Evolutionary conservation across 371 early-diverging fungal species (phyloP).

Genomic region (Mortierella sp.): DNA sequence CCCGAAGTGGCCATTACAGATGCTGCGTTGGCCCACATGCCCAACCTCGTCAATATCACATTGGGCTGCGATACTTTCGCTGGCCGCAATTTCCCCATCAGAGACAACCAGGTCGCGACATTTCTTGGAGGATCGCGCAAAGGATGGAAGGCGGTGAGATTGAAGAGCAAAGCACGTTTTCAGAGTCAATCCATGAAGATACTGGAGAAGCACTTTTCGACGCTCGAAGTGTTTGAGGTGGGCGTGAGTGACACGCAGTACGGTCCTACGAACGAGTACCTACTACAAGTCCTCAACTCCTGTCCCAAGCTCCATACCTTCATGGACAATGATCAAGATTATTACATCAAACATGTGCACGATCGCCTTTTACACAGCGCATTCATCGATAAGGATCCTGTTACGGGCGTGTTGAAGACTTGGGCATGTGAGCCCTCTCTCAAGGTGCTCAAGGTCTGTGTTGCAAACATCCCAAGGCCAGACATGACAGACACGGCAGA

Average conservation of each 20-base stretch:
- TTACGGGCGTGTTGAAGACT: background rate
- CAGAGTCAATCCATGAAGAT: background rate
- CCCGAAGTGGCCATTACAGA: too few species aligned
- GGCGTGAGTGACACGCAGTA: constrained; percentile 29
- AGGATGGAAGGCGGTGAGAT: too few species aligned
- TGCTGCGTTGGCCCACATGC: too few species aligned
- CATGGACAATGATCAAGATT: constrained; percentile 23
- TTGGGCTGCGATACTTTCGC: too few species aligned
- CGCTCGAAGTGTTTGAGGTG: constrained; percentile 23
- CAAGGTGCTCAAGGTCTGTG: constrained; percentile 22
- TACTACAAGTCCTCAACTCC: constrained; percentile 23
- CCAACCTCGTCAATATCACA: too few species aligned
- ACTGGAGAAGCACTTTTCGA: constrained; percentile 18
- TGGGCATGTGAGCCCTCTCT: constrained; percentile 25
- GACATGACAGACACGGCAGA: too few species aligned
- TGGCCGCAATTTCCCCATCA: too few species aligned
- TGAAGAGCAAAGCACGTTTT: too few species aligned
- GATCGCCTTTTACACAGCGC: constrained; percentile 30
- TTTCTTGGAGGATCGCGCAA: too few species aligned
- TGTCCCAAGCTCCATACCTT: constrained; percentile 27
- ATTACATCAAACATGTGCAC: constrained; percentile 15
- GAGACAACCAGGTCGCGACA: too few species aligned
- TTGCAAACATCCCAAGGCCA: constrained; percentile 39
- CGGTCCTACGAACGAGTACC: constrained; percentile 18
- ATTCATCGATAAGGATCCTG: constrained; percentile 18